Percentiles rank a stretch among this genome's conserved stretches.
phyloP scores from a whole-genome alignment of 164 flowering plant species.

The Tetrastigma voinierianum region DNA sequence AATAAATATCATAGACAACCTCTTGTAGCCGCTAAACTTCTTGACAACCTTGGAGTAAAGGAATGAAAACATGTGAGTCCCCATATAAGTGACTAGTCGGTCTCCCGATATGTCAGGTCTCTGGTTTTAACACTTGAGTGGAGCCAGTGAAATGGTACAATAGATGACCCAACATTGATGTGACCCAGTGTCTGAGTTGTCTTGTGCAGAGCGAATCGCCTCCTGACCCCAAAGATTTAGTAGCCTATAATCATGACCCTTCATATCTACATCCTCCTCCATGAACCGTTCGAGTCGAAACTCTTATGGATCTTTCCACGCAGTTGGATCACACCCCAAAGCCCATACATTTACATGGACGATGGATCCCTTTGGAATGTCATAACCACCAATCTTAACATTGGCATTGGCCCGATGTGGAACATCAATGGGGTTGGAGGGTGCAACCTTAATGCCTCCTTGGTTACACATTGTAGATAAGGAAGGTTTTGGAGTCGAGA shows the following conservation, averaged over 20 bases:
- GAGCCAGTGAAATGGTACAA: constrained; percentile 35
- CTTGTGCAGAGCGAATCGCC: constrained; percentile 46
- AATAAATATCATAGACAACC: constrained; percentile 14
- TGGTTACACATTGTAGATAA: too few relatives aligned
- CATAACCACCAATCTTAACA: too few relatives aligned
- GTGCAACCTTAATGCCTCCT: too few relatives aligned
- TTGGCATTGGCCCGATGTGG: too few relatives aligned
- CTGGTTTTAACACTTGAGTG: constrained; percentile 25
- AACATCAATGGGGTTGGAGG: too few relatives aligned
- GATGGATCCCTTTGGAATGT: too few relatives aligned
- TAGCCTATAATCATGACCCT: constrained; percentile 38
- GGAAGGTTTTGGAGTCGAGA: constrained; percentile 34
- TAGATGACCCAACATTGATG: constrained; percentile 39
- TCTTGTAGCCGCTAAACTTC: constrained; percentile 33
- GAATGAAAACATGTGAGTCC: constrained; percentile 29
- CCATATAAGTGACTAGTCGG: constrained; percentile 44
- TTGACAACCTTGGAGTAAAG: constrained; percentile 35
- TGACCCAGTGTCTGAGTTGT: constrained; percentile 36
- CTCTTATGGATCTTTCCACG: too few relatives aligned
- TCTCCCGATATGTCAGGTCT: constrained; percentile 36
- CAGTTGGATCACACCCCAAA: too few relatives aligned
- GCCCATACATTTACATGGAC: too few relatives aligned
- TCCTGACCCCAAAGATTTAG: constrained; percentile 46
- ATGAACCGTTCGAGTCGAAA: too few relatives aligned
- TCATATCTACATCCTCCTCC: too few relatives aligned